Base-by-base conservation (phyloP, 768 basidiomycete genomes). In the Fistulinella prunicolor region DNA sequence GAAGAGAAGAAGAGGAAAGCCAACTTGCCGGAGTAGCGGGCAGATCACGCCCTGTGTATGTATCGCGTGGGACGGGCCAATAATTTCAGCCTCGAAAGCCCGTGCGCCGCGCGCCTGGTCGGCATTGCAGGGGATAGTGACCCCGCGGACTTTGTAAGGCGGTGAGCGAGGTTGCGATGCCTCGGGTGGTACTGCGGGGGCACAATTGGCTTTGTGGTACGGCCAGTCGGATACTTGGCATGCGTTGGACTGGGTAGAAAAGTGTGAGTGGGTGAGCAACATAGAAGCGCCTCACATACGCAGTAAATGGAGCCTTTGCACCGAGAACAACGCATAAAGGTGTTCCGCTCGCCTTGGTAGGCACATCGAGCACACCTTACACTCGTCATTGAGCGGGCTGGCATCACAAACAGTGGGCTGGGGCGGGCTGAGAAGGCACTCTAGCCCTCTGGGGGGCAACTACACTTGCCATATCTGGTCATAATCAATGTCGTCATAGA, bases 1-100 rank as follows among this genome's bases (percentile, higher is more conserved):
- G 40, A 57, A 63, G 21, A 66, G 50, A 12, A 65, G 19, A 43
- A 68, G 56, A 0, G 67, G 63, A 13, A 68, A 55, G 12, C 65
- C 65, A 16, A 65, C 56, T 52, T 60, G 49, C 13, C 51, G 48
- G 12, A 61, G 64, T 7, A 68, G n/a, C 0, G 65, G 63, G 19
- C 63, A 62, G 8, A 49, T 29, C 5, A 66, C 36, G 12, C 62
- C 63, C 5, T 40, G 49, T 5, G 49, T 43, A 32, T 66, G 56
- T 55, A 68, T 68, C 1, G 52, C 39, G 13, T 68, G 67, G 7
- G 57, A 51, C 1, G 61, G 42, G 2, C 51, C 44, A 24, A 64
- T 55, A 12, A 64, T 24, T 3, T 41, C 55, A 24, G 53, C 40
- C 40, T 64, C 57, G 46, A 64, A 59, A 19, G 39, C 26, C 10